phyloP scores from a whole-genome alignment of 345 rosid species.

The Brassica nigra region DNA sequence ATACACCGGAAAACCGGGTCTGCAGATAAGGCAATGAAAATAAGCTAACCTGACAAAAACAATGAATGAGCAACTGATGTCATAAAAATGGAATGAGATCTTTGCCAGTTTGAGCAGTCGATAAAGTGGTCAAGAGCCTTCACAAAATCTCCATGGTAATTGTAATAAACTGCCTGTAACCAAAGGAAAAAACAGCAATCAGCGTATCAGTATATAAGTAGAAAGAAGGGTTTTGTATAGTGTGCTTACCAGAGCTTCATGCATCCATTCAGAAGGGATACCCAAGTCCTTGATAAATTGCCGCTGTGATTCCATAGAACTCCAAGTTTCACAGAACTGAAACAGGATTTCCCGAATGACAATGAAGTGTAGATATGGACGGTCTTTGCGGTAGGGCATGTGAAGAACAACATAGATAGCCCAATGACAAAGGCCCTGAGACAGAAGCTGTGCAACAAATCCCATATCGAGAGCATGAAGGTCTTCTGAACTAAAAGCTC shows the following conservation, averaged over 20 bases:
- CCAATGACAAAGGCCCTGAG: constrained; percentile 87
- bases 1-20: neutral
- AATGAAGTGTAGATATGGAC: constrained; percentile 74
- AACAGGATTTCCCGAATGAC: constrained; percentile 85
- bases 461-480: constrained; percentile 95
- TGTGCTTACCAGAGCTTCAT: constrained; percentile 83
- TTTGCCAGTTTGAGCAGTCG: constrained; percentile 85
- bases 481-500: constrained; percentile 73
- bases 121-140: constrained; percentile 90
- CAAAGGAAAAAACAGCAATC: constrained; percentile 1
- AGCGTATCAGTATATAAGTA: constrained; percentile 12
- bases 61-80: constrained; percentile 72
- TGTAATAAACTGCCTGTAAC: constrained; percentile 75
- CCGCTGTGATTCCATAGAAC: constrained; percentile 69
- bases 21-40: constrained; percentile 21
- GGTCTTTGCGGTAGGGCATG: constrained; percentile 67
- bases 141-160: constrained; percentile 61
- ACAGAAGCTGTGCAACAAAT: constrained; percentile 78
- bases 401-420: constrained; percentile 93
- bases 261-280: constrained; percentile 83
- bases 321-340: constrained; percentile 90
- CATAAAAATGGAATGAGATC: constrained; percentile 78
- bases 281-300: constrained; percentile 75
- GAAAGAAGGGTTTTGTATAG: constrained; percentile 12
- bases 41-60: constrained; percentile 70